phyloP scores from a whole-genome alignment of 2,329 filamentous ascomycete species.

The Seiridium unicorne region DNA sequence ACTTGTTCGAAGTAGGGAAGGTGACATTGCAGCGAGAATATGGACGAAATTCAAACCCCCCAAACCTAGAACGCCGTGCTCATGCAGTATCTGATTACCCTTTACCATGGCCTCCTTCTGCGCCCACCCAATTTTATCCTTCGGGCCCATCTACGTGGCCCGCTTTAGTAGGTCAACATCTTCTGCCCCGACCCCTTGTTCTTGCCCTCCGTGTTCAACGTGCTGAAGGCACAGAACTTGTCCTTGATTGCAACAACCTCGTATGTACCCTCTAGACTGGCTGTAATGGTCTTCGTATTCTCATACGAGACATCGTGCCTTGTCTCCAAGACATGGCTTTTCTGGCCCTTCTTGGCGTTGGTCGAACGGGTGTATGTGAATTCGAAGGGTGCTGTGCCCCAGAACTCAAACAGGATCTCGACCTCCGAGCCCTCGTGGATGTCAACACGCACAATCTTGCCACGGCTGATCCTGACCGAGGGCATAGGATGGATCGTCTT shows the following conservation, averaged over 20 bases:
- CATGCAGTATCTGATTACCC: constrained; percentile 22
- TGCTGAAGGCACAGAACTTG: constrained; percentile 85
- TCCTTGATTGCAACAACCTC: constrained; percentile 97
- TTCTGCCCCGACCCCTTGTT: constrained; percentile 39
- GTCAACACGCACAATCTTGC: constrained; percentile 76
- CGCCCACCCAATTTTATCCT: constrained; percentile 12
- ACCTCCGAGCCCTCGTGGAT: constrained; percentile 97
- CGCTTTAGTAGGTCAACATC: constrained; percentile 27
- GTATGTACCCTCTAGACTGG: constrained; percentile 93
- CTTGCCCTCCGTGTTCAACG: constrained; percentile 55
- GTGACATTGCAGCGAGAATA: neutral
- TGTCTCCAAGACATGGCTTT: constrained; percentile 81
- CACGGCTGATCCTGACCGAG: constrained; percentile 85
- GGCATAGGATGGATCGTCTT: constrained; percentile 91
- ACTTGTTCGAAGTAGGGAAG: too few relatives aligned
- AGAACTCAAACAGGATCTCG: constrained; percentile 92
- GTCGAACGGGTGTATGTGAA: constrained; percentile 94
- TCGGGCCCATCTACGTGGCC: neutral
- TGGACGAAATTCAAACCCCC: neutral
- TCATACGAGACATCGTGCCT: constrained; percentile 83
- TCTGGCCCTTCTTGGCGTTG: constrained; percentile 77
- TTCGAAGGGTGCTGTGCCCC: constrained; percentile 92
- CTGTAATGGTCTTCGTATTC: constrained; percentile 75
- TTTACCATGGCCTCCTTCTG: constrained; percentile 8
- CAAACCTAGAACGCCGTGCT: constrained; percentile 25